Evolutionary conservation across 1,284 basidiomycete species (phyloP).

Genomic region (Porphyrellus sp.): DNA sequence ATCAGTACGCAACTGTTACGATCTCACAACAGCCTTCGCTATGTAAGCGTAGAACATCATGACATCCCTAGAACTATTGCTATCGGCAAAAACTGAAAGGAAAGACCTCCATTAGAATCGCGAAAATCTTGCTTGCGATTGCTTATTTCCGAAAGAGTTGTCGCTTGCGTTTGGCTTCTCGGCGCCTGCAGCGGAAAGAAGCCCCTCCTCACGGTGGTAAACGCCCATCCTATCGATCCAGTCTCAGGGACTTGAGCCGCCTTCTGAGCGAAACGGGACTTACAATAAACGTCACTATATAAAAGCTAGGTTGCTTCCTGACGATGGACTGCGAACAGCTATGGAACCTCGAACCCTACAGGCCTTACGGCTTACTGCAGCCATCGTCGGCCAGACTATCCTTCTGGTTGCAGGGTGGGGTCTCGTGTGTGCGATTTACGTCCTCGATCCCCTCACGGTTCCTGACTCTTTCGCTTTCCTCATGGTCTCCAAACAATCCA

Average conservation of each 20-base stretch:
- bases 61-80: too few relatives aligned
- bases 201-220: too few relatives aligned
- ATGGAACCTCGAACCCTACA: background rate
- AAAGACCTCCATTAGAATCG: too few relatives aligned
- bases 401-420: slow-evolving; percentile 15
- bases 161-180: too few relatives aligned
- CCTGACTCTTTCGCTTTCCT: slow-evolving; percentile 1
- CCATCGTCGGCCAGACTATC: slow-evolving; percentile 4
- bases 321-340: background rate
- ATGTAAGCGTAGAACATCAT: too few relatives aligned
- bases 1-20: too few relatives aligned
- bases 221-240: background rate
- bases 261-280: background rate
- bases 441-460: background rate
- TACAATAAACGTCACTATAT: background rate
- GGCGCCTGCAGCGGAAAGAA: too few relatives aligned
- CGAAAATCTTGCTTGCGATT: too few relatives aligned
- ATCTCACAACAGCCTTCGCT: too few relatives aligned
- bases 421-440: slow-evolving; percentile 6
- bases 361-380: background rate
- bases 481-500: slow-evolving; percentile 1
- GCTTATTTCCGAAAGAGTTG: too few relatives aligned
- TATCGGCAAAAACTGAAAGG: too few relatives aligned
- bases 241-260: too few relatives aligned
- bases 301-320: background rate